These are phyloP conservation scores for Calonectria pseudoreteaudii DNA, from an alignment of 2,329 filamentous ascomycete species.

Conservation along the genomic window DNA sequence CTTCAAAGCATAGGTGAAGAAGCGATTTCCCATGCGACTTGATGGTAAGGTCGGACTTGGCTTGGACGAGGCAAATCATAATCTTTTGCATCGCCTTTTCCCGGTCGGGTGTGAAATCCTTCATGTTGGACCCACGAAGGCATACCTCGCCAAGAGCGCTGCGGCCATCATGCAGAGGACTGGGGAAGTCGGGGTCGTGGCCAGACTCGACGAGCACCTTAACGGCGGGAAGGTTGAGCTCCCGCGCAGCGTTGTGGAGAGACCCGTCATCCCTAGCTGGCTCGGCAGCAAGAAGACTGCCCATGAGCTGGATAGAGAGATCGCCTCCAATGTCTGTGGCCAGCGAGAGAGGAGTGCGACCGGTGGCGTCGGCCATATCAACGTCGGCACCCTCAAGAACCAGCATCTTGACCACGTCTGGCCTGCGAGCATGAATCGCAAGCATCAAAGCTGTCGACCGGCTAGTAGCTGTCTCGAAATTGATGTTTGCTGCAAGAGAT, in stretches of 20 bases:
- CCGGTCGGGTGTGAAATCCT: constrained; percentile 57
- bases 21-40: constrained; percentile 69
- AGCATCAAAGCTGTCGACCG: constrained; percentile 70
- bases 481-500: constrained; percentile 63
- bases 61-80: constrained; percentile 66
- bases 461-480: constrained; percentile 64
- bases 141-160: constrained; percentile 74
- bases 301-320: constrained; percentile 65
- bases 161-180: constrained; percentile 70
- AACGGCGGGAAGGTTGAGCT: constrained; percentile 68
- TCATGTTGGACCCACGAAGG: constrained; percentile 62
- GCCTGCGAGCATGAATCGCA: constrained; percentile 66
- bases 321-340: constrained; percentile 68
- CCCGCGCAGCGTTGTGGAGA: constrained; percentile 72
- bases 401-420: constrained; percentile 68
- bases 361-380: constrained; percentile 66
- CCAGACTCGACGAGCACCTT: constrained; percentile 67
- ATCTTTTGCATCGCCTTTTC: constrained; percentile 68
- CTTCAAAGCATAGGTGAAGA: constrained; percentile 71
- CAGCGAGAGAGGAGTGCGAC: constrained; percentile 70
- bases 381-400: constrained; percentile 70
- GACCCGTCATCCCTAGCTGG: constrained; percentile 73
- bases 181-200: constrained; percentile 75
- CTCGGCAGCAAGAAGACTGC: constrained; percentile 65
- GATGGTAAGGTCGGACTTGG: constrained; percentile 67